Evolutionary conservation across 441 rosid species (phyloP).

Genomic region (Mallotus repandus): DNA sequence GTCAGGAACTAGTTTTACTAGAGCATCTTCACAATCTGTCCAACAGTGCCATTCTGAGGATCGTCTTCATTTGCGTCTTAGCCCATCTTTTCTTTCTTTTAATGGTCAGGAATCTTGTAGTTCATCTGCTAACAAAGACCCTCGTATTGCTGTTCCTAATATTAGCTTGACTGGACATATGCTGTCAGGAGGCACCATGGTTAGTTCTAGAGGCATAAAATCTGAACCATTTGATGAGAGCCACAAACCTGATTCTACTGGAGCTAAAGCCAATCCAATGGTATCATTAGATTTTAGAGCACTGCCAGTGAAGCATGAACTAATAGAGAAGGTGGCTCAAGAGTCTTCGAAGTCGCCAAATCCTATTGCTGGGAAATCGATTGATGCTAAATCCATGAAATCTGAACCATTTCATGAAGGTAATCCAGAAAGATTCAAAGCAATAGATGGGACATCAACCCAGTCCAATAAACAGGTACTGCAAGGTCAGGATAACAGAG

Average conservation of each 20-base stretch:
- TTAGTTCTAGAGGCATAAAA: constrained; percentile 44
- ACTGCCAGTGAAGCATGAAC: constrained; percentile 47
- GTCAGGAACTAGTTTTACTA: constrained; percentile 21
- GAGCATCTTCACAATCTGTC: constrained; percentile 26
- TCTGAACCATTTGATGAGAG: constrained; percentile 59
- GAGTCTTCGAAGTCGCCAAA: constrained; percentile 27
- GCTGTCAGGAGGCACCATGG: constrained; percentile 25
- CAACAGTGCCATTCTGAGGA: constrained; percentile 34
- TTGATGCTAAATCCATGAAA: constrained; percentile 43
- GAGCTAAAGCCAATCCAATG: constrained; percentile 21
- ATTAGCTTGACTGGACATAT: constrained; percentile 23
- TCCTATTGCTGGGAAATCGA: constrained; percentile 24
- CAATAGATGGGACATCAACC: constrained; percentile 30
- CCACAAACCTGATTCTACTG: constrained; percentile 28
- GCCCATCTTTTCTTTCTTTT: constrained; percentile 33
- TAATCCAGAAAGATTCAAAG: constrained; percentile 28
- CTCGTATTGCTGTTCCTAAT: constrained; percentile 20
- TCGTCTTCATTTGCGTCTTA: constrained; percentile 60
- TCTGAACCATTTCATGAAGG: constrained; percentile 43
- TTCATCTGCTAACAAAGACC: constrained; percentile 28
- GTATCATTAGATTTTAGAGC: constrained; percentile 20
- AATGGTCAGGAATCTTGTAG: constrained; percentile 34
- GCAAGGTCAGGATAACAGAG: constrained; percentile 22
- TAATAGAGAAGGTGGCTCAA: constrained; percentile 29
- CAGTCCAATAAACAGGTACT: constrained; percentile 27